These are phyloP conservation scores for Neurospora africana DNA, from an alignment of 495 filamentous ascomycete species.

Conservation along the genomic window DNA sequence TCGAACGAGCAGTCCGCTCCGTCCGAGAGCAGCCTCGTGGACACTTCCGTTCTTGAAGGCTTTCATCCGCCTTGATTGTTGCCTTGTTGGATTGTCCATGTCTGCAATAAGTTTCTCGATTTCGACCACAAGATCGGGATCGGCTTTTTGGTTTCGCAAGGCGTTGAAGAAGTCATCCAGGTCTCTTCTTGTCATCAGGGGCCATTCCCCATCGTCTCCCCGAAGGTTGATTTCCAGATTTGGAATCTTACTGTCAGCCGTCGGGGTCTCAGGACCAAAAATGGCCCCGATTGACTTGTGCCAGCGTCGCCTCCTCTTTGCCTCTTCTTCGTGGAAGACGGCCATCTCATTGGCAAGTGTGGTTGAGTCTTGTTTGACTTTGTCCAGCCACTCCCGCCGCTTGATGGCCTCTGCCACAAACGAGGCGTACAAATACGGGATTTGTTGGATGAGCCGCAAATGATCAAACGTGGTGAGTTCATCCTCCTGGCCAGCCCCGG, in stretches of 20 bases:
- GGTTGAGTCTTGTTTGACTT: slow-evolving; percentile 73
- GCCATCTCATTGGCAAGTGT: slow-evolving; percentile 86
- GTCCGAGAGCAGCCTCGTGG: slow-evolving; percentile 69
- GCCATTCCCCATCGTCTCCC: slow-evolving; percentile 72
- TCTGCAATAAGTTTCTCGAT: slow-evolving; percentile 49
- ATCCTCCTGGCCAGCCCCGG: slow-evolving; percentile 57
- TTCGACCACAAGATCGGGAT: slow-evolving; percentile 37
- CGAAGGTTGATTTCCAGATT: slow-evolving; percentile 78
- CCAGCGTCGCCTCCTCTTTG: slow-evolving; percentile 82
- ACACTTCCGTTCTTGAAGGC: slow-evolving; percentile 95
- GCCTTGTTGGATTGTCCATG: slow-evolving; percentile 61
- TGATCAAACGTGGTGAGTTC: slow-evolving; percentile 64
- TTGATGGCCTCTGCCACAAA: slow-evolving; percentile 76
- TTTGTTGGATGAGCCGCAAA: slow-evolving; percentile 60
- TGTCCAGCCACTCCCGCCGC: slow-evolving; percentile 82
- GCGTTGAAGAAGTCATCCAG: slow-evolving; percentile 54
- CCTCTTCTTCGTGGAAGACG: slow-evolving; percentile 79
- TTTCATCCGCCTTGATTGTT: slow-evolving; percentile 67
- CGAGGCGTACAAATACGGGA: slow-evolving; percentile 82
- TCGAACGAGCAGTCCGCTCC: slow-evolving; percentile 67
- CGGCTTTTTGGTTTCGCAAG: slow-evolving; percentile 42
- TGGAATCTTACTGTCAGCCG: slow-evolving; percentile 43
- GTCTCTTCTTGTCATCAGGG: slow-evolving; percentile 50
- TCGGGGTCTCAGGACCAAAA: slow-evolving; percentile 27
- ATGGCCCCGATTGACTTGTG: slow-evolving; percentile 62